Evolutionary conservation across 306 rosid species (phyloP).

Genomic region (Inga leiocalycina): DNA sequence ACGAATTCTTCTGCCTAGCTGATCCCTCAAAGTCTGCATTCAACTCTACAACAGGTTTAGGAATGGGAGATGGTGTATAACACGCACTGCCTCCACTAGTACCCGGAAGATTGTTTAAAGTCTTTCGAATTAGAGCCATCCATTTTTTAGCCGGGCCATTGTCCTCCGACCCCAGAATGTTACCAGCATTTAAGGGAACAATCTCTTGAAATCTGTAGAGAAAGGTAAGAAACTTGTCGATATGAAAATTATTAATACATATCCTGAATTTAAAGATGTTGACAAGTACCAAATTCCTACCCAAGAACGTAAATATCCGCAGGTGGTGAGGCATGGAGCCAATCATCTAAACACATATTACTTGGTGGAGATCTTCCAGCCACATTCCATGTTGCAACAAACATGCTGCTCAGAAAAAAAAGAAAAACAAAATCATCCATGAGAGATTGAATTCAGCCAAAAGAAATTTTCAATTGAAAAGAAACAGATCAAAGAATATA

Average conservation of each 20-base stretch:
- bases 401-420: constrained; percentile 60
- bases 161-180: constrained; percentile 95
- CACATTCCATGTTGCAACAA: constrained; percentile 98
- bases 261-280: background rate
- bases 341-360: constrained; percentile 83
- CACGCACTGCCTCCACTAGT: constrained; percentile 74
- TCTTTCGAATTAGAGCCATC: constrained; percentile 88
- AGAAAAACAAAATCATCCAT: constrained; percentile 19
- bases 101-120: constrained; percentile 94
- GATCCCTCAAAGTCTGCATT: constrained; percentile 99
- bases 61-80: constrained; percentile 97
- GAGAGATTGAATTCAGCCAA: constrained; percentile 31
- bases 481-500: constrained; percentile 19
- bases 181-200: constrained; percentile 99
- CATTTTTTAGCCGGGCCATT: constrained; percentile 99
- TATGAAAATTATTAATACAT: constrained; percentile 23
- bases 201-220: constrained; percentile 92
- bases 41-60: constrained; percentile 77
- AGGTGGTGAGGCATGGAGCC: constrained; percentile 96
- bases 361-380: constrained; percentile 97
- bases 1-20: constrained; percentile 85
- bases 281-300: constrained; percentile 50
- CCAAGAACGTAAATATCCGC: constrained; percentile 99
- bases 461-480: constrained; percentile 16
- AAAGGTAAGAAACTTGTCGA: constrained; percentile 25